Percentiles rank a stretch among this genome's conserved stretches.
Conservation (phyloP, 805 yeast species). For the Dipodascus geniculatus region DNA sequence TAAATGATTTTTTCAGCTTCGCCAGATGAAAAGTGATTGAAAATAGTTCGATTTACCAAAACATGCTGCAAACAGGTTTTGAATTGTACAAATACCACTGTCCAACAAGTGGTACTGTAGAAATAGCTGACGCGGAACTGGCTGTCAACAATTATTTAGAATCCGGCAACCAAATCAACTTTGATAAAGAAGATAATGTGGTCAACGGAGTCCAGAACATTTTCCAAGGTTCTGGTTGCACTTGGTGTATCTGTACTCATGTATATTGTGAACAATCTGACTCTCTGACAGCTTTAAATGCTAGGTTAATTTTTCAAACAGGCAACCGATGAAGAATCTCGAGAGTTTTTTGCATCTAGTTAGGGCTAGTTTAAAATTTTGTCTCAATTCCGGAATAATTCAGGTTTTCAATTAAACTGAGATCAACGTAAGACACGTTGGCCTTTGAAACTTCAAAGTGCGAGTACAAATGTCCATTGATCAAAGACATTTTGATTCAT, state of each 20-base stretch:
- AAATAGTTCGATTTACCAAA: too few species aligned
- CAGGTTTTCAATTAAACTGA: not conserved
- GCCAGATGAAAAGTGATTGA: too few species aligned
- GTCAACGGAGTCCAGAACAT: too few species aligned
- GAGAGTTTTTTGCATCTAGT: not conserved
- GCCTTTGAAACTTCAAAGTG: not conserved
- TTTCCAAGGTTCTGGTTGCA: not conserved
- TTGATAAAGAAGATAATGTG: too few species aligned
- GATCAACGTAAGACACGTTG: not conserved
- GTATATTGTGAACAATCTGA: not conserved
- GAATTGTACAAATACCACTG: too few species aligned
- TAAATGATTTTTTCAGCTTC: too few species aligned
- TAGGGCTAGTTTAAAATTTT: not conserved
- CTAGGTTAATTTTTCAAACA: not conserved
- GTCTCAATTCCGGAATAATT: not conserved
- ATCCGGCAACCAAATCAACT: too few species aligned
- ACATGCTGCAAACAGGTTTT: too few species aligned
- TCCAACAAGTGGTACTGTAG: too few species aligned
- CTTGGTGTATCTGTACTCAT: too few species aligned
- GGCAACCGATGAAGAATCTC: not conserved
- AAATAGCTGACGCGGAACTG: too few species aligned
- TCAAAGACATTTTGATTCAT: not conserved
- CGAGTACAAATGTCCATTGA: not conserved
- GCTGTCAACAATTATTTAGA: too few species aligned
- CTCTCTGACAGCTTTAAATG: not conserved